Evolutionary conservation across 768 basidiomycete species (phyloP), one percentile per base, ranked within the genome.

Genomic region (Leccinellum rugosiceps): DNA sequence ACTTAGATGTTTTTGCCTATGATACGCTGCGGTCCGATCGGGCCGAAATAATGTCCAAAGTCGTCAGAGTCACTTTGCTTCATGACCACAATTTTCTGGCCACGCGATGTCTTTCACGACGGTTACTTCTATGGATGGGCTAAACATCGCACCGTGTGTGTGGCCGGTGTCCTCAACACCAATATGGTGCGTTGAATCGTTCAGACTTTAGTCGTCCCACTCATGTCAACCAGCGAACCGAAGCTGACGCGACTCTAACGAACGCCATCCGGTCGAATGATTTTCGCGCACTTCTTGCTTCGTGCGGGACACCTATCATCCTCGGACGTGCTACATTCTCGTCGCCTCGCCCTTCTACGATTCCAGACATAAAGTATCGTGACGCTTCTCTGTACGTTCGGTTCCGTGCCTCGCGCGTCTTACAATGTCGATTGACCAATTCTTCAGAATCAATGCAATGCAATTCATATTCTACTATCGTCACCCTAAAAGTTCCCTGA

Each of bases 61-160:
- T 21, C 8, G 45, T 46, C 28, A n/a, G n/a, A n/a, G n/a, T 7
- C 25, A 25, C 14, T 46, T 17, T 9, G 8, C 15, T 23, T 45
- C 21, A 73, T 73, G 72, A 63, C 73, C 47, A 74, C 71, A 2
- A 58, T 85, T 56, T 84, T 87, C 65, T 87, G 85, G 85, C 86
- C 86, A 30, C 65, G 69, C 26, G 82, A 83, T 64, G 70, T 80
- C 25, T 60, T 68, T 49, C 47, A 66, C n/a, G 68, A 70, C 21
- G 84, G 85, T 2, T 75, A 82, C 52, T 78, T 79, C 60, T 87
- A 84, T 63, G 86, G 86, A 10, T 88, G 86, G 86, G 58, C 70
- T 8, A 63, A 61, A 11, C 80, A 80, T 30, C 66, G 72, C 32
- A 55, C 48, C 3, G 67, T 80, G 3, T 83, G 82, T 63, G 77